Percentiles rank a stretch among this genome's conserved stretches.
Evolutionary conservation across 2,329 filamentous ascomycete species (phyloP).

Genomic region (Intubia oerlemansii): DNA sequence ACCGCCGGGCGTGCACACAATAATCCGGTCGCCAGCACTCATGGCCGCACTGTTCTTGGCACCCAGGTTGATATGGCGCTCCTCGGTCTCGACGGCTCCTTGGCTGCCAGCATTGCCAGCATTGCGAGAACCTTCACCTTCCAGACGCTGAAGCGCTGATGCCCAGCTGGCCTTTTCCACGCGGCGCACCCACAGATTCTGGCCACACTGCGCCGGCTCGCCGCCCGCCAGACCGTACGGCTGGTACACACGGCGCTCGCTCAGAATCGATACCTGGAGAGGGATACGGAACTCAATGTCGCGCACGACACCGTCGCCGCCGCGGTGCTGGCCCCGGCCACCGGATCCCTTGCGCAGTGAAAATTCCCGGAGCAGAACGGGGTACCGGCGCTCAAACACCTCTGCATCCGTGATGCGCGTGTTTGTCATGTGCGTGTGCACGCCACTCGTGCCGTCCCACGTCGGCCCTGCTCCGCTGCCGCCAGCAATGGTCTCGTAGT

Average conservation of each 20-base stretch:
- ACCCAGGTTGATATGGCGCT: conserved; percentile 48
- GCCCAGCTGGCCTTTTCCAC: conserved; percentile 36
- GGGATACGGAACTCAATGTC: conserved; percentile 25
- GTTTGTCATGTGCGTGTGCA: conserved; percentile 13
- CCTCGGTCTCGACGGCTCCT: conserved; percentile 30
- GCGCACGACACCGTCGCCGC: conserved; percentile 14
- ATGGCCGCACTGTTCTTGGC: conserved; percentile 65
- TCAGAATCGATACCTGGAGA: conserved; percentile 58
- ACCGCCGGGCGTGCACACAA: conserved; percentile 58
- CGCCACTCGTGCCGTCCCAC: conserved; percentile 11
- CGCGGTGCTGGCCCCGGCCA: conserved; percentile 11
- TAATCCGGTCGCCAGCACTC: conserved; percentile 56
- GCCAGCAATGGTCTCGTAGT: conserved; percentile 19
- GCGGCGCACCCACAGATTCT: conserved; percentile 73
- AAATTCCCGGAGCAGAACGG: conserved; percentile 13
- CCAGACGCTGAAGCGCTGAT: conserved; percentile 18
- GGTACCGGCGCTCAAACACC: conserved; percentile 15
- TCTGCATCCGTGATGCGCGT: conserved; percentile 13
- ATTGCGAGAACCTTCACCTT: conserved; percentile 9
- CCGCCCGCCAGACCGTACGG: conserved; percentile 76
- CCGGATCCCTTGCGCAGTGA: conserved; percentile 12
- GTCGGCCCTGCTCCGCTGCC: conserved; percentile 13
- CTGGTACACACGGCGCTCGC: conserved; percentile 51
- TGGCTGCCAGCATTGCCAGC: too few species aligned
- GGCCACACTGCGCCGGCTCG: conserved; percentile 52